Evolutionary conservation across 768 basidiomycete species (phyloP), one percentile per base, ranked within the genome.

Genomic region (Suillus lakei): DNA sequence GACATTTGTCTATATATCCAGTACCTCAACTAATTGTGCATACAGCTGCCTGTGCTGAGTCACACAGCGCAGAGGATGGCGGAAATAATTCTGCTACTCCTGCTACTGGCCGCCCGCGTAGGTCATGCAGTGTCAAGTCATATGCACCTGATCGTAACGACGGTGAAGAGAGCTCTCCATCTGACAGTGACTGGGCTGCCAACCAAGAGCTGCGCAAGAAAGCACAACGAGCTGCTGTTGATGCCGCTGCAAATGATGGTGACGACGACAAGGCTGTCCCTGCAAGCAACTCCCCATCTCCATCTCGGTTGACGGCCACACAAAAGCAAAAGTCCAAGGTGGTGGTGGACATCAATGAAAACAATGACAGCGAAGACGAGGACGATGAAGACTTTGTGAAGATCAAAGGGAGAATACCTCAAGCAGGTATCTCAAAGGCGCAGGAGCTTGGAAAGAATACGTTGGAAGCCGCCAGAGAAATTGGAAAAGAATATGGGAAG

Each of bases 271-370:
- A 50, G 15, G 48, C 0, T 50, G 0, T 0, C 48, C 48, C 26
- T 8, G 50, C 26, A 51, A 51, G 26, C 15, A 9, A 51, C 50
- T 0, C 15, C 3, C 15, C 8, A 1, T 51, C 50, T 51, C 26
- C 50, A 51, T 28, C 50, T 0, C 8, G 16, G 50, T 51, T 51
- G 50, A 51, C 0, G 15, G 15, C 50, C 50, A 51, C 15, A 51
- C 50, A 51, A 51, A 51, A 51, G 50, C 48, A 51, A 51, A 51
- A 51, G 50, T 51, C 26, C 50, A 28, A 18, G 8, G 50, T 51
- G 26, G 0, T 51, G 48, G 48, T 3, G 23, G 23, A 50, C 5
- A 2, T 50, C 48, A 50, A 50, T 16, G 50, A 28, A 51, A 8
- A 51, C 2, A 8, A 16, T 3, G 15, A 28, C 50, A 51, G 50